phyloP scores from a whole-genome alignment of 2,329 filamentous ascomycete genomes.

The Monilinia laxa region DNA sequence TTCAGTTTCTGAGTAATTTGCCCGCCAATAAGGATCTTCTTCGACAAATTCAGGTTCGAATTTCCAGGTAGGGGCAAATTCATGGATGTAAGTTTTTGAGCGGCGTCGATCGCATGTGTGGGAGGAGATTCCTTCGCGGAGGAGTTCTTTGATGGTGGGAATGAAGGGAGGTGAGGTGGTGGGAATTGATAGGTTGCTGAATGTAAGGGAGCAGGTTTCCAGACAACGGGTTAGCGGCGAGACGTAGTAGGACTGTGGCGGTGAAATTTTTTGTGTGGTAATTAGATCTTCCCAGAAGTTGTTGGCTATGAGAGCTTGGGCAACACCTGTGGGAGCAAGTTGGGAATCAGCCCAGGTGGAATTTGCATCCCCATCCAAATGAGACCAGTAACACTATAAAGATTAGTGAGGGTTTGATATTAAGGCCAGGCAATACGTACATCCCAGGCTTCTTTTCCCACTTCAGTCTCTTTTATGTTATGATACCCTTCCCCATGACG shows the following conservation, averaged over 20 bases:
- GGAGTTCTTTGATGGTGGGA: slow-evolving; percentile 62
- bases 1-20: slow-evolving; percentile 46
- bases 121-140: slow-evolving; percentile 65
- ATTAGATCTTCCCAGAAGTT: slow-evolving; percentile 59
- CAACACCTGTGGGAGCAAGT: slow-evolving; percentile 56
- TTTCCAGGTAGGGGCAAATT: slow-evolving; percentile 48
- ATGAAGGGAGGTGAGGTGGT: slow-evolving; percentile 53
- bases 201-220: slow-evolving; percentile 61
- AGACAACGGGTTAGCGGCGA: slow-evolving; percentile 64
- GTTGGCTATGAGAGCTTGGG: slow-evolving; percentile 60
- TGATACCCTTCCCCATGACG: slow-evolving; percentile 69
- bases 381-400: slow-evolving; percentile 63
- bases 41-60: slow-evolving; percentile 65
- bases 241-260: slow-evolving; percentile 63
- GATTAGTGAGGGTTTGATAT: slow-evolving; percentile 10
- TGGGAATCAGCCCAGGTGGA: slow-evolving; percentile 62
- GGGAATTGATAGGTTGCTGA: slow-evolving; percentile 54
- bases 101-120: slow-evolving; percentile 68
- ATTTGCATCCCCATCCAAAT: slow-evolving; percentile 62
- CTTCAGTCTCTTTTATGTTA: slow-evolving; percentile 63
- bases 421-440: slow-evolving; percentile 43
- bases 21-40: slow-evolving; percentile 51
- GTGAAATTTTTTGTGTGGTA: slow-evolving; percentile 52
- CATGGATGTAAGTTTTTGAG: slow-evolving; percentile 52
- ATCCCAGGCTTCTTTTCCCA: slow-evolving; percentile 69